These are phyloP conservation scores for Raffaelea arxii DNA, from an alignment of 2,329 filamentous ascomycete species.

Conservation along the genomic window DNA sequence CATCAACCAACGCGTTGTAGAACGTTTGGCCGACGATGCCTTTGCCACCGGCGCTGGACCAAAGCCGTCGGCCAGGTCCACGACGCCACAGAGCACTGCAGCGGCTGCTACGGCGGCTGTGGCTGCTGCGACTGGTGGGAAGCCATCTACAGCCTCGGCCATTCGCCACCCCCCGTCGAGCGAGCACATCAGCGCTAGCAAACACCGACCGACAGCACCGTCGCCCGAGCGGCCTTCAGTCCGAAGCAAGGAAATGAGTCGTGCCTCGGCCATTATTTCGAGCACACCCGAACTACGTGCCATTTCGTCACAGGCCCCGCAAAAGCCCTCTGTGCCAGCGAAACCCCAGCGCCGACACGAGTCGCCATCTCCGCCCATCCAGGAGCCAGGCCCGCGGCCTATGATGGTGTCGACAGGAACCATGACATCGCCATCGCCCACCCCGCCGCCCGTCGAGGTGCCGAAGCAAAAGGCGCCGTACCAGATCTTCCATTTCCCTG, in stretches of 20 bases:
- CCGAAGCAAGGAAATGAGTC: slow-evolving; percentile 38
- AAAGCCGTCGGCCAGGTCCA: too few relatives aligned
- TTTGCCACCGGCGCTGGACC: slow-evolving; percentile 48
- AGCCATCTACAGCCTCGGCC: slow-evolving; percentile 11
- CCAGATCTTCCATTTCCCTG: slow-evolving; percentile 32
- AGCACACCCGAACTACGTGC: slow-evolving; percentile 52
- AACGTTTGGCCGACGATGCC: slow-evolving; percentile 74
- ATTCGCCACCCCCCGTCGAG: slow-evolving; percentile 16
- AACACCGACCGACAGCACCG: too few relatives aligned
- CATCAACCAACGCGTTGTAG: slow-evolving; percentile 57
- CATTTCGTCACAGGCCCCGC: slow-evolving; percentile 36
- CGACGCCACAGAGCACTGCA: slow-evolving; percentile 9
- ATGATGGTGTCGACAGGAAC: slow-evolving; percentile 56
- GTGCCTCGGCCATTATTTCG: slow-evolving; percentile 54
- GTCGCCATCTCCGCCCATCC: too few relatives aligned
- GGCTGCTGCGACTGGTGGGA: slow-evolving; percentile 1
- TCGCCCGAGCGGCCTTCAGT: slow-evolving; percentile 17
- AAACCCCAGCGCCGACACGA: too few relatives aligned
- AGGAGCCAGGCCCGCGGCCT: slow-evolving; percentile 19
- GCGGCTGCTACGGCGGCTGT: slow-evolving; percentile 7
- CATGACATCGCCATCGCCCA: slow-evolving; percentile 58
- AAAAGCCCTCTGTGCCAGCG: not conserved
- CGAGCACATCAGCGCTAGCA: not conserved
- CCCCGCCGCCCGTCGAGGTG: slow-evolving; percentile 30
- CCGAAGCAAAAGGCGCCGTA: slow-evolving; percentile 29